These are phyloP conservation scores for Bipolaris sorokiniana DNA, from an alignment of 2,329 filamentous ascomycete genomes.

Conservation along the genomic window DNA sequence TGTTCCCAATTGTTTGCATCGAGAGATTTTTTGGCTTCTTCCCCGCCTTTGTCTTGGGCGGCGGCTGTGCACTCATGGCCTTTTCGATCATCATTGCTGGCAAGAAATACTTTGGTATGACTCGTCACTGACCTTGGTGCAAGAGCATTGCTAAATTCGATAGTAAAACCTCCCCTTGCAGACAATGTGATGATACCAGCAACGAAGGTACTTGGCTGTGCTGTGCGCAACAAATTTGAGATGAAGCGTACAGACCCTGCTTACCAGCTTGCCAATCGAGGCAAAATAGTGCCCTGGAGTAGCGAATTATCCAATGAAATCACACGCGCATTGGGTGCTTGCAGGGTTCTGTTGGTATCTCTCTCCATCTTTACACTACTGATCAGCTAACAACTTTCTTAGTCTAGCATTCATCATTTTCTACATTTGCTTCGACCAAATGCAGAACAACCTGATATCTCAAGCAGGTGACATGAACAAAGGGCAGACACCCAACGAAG, in stretches of 20 bases:
- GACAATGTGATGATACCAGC: constrained; percentile 36
- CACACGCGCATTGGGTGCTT: constrained; percentile 38
- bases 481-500: constrained; percentile 43
- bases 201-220: constrained; percentile 34
- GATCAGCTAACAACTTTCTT: neutral
- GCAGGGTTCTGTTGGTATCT: constrained; percentile 33
- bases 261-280: constrained; percentile 31
- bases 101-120: constrained; percentile 9
- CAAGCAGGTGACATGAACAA: constrained; percentile 48
- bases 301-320: constrained; percentile 37
- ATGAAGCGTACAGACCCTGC: constrained; percentile 34
- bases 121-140: too few relatives aligned
- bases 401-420: constrained; percentile 44
- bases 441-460: constrained; percentile 49
- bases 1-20: constrained; percentile 68
- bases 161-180: constrained; percentile 24
- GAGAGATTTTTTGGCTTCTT: constrained; percentile 72
- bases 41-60: constrained; percentile 67
- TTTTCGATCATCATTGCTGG: constrained; percentile 59
- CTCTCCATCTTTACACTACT: too few relatives aligned
- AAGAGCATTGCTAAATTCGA: neutral
- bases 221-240: constrained; percentile 34
- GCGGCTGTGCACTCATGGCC: constrained; percentile 68
- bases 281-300: constrained; percentile 35
- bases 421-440: constrained; percentile 49